These are phyloP conservation scores for Cordyceps militaris DNA, from an alignment of 2,329 filamentous ascomycete genomes.

Conservation along the genomic window DNA sequence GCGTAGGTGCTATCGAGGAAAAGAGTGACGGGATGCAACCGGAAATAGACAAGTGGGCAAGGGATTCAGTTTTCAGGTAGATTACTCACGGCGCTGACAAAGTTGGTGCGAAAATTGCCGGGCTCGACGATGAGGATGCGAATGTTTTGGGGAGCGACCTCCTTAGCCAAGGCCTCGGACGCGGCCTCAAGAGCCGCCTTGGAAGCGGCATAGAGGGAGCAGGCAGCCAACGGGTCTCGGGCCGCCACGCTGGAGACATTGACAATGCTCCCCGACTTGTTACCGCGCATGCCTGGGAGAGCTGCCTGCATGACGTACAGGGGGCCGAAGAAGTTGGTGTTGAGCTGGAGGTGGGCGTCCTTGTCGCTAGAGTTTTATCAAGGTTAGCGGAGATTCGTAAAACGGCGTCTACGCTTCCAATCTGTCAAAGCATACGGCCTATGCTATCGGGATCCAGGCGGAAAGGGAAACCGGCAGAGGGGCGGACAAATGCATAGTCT, in stretches of 20 bases:
- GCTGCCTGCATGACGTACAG: slow-evolving; percentile 41
- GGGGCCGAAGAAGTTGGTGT: slow-evolving; percentile 43
- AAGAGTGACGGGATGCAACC: too few relatives aligned
- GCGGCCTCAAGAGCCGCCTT: slow-evolving; percentile 38
- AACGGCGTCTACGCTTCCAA: too few relatives aligned
- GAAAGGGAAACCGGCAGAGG: too few relatives aligned
- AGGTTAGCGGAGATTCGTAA: neutral
- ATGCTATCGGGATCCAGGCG: too few relatives aligned
- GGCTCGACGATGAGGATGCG: slow-evolving; percentile 39
- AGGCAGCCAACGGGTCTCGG: slow-evolving; percentile 30
- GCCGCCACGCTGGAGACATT: slow-evolving; percentile 41
- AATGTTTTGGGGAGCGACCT: slow-evolving; percentile 38
- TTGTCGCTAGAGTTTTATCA: slow-evolving; percentile 21
- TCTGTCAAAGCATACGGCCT: too few relatives aligned
- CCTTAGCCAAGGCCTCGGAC: slow-evolving; percentile 34
- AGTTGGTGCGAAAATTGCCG: slow-evolving; percentile 43
- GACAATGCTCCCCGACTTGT: slow-evolving; percentile 34
- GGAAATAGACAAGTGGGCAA: neutral
- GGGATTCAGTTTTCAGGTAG: too few relatives aligned
- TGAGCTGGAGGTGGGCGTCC: slow-evolving; percentile 35
- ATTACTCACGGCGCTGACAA: slow-evolving; percentile 26
- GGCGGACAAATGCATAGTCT: too few relatives aligned
- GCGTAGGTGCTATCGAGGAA: too few relatives aligned
- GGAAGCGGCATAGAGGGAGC: slow-evolving; percentile 37
- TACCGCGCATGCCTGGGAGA: slow-evolving; percentile 39